Evolutionary conservation across 2,329 filamentous ascomycete species (phyloP), one percentile per base, ranked within the genome.

Genomic region (Epicoccum nigrum): DNA sequence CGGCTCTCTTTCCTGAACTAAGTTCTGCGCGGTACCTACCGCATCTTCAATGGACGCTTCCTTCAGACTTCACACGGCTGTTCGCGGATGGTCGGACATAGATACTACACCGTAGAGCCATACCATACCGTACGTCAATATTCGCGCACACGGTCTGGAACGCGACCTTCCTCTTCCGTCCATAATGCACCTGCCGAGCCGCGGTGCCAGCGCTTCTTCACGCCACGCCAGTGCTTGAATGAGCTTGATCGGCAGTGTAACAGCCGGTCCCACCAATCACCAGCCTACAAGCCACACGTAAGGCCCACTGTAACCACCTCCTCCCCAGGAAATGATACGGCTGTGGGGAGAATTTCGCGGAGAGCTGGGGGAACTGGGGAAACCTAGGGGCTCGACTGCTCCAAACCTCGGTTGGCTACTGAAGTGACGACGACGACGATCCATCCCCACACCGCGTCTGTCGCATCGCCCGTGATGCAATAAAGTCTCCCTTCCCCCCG

Each of bases 311-410:
- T n/a, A 4, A 2, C 28, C 13, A 1, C 3, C 28, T 30, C 28
- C 13, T n/a, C 9, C 11, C 4, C 28, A 30, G 4, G 13, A 30
- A 9, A 4, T 30, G 19, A 47, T 16, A 16, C 25, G 31, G 7
- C 11, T 47, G 43, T 43, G 43, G 50, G 38, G 50, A 19, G 21
- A 30, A 30, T 12, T 4, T 20, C 45, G 45, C 40, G 51, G 51
- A 54, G 51, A 48, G 30, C 40, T 30, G 48, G 45, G 51, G 39
- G 45, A 35, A 52, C 23, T 54, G 37, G 53, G 50, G 49, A 45
- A 33, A 13, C 27, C 1, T 23, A 23, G 19, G 41, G 20, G 25
- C n/a, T 33, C 28, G 39, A 38, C 28, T 16, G 8, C 17, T 40
- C 7, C 20, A 21, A 45, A 46, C 50, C 54, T 56, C 46, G 50